Evolutionary conservation across 164 flowering plant species (phyloP).

Genomic region (Nymphaea colorata): DNA sequence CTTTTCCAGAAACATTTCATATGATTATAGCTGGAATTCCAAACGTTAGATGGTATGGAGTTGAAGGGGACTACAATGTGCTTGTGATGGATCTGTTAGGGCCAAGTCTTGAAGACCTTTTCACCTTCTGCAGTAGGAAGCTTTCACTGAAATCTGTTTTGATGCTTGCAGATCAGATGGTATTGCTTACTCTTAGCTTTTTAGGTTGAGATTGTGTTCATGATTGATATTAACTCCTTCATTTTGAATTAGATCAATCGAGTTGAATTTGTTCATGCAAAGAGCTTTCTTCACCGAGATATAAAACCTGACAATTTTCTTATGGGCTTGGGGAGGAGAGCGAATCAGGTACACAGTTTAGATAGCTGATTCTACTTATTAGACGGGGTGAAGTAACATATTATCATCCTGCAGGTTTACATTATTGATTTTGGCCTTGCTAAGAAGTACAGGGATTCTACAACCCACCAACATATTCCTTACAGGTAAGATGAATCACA

Average conservation of each 20-base stretch:
- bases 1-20: no score
- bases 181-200: constrained; percentile 7
- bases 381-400: background rate
- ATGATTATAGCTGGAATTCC: constrained; percentile 69
- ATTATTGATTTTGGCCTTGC: constrained; percentile 56
- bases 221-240: no score
- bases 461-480: constrained; percentile 66
- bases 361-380: no score
- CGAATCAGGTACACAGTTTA: constrained; percentile 49
- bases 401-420: constrained; percentile 25
- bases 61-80: constrained; percentile 87
- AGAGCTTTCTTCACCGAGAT: constrained; percentile 76
- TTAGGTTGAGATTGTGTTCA: background rate
- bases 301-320: constrained; percentile 87
- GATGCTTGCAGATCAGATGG: constrained; percentile 98
- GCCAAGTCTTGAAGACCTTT: constrained; percentile 92
- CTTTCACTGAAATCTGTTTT: constrained; percentile 79
- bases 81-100: constrained; percentile 91
- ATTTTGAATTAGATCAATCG: constrained; percentile 55
- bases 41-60: constrained; percentile 89
- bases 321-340: constrained; percentile 90
- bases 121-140: constrained; percentile 81
- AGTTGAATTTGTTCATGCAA: constrained; percentile 71
- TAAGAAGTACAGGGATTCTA: constrained; percentile 49
- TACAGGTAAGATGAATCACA: constrained; percentile 39